Percentiles rank a stretch among this genome's conserved stretches.
phyloP scores from a whole-genome alignment of 2,329 filamentous ascomycete genomes.

The Fusarium albidum region DNA sequence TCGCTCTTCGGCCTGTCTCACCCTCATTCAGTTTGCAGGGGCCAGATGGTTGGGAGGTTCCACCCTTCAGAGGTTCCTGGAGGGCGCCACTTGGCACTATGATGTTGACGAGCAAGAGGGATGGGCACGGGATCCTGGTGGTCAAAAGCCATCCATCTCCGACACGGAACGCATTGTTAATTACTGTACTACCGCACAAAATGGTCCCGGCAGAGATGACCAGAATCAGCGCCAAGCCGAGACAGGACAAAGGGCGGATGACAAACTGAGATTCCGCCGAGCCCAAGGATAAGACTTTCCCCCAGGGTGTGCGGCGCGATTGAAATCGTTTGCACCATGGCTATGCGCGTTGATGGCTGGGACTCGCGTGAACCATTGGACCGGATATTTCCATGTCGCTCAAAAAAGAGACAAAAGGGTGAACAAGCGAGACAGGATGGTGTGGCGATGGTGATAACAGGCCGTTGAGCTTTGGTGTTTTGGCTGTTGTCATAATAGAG shows the following conservation, averaged over 20 bases:
- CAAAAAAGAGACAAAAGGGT: neutral
- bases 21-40: constrained; percentile 9
- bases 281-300: neutral
- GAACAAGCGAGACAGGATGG: neutral
- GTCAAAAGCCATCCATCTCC: neutral
- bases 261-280: constrained; percentile 6
- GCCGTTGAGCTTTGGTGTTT: neutral
- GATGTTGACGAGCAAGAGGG: neutral
- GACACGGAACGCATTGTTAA: neutral
- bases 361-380: neutral
- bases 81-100: constrained; percentile 21
- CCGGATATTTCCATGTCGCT: constrained; percentile 3
- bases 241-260: constrained; percentile 15
- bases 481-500: neutral
- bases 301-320: neutral
- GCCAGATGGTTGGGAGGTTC: constrained; percentile 7
- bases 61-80: constrained; percentile 11
- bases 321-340: neutral
- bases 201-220: neutral
- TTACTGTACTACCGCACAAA: neutral
- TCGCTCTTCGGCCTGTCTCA: constrained; percentile 11
- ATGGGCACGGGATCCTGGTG: constrained; percentile 1
- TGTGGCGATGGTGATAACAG: constrained; percentile 10
- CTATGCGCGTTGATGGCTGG: constrained; percentile 2
- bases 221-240: constrained; percentile 24